Evolutionary conservation across 2,329 filamentous ascomycete genomes (phyloP).

Genomic region (Ophiostoma pallidulum): DNA sequence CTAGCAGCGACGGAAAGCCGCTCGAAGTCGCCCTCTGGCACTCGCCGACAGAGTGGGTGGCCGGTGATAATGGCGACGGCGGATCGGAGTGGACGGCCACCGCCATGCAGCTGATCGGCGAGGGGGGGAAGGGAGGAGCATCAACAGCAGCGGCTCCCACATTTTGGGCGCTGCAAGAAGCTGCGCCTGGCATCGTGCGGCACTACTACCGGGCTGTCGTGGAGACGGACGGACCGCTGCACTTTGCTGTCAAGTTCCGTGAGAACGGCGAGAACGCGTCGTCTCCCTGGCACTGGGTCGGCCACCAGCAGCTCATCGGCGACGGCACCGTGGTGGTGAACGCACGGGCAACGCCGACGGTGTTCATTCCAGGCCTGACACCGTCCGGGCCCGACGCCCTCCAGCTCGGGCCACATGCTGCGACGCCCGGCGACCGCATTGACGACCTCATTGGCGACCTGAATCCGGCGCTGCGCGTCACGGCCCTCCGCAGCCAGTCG

Average conservation of each 20-base stretch:
- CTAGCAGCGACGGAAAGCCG: constrained; percentile 58
- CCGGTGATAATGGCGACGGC: constrained; percentile 34
- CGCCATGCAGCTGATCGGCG: constrained; percentile 22
- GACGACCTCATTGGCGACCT: constrained; percentile 47
- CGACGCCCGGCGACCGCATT: constrained; percentile 31
- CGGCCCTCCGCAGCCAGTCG: constrained; percentile 52
- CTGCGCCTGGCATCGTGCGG: constrained; percentile 25
- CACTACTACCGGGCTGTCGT: constrained; percentile 48
- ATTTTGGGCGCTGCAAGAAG: constrained; percentile 34
- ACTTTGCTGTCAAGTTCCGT: constrained; percentile 66
- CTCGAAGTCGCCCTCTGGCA: constrained; percentile 73
- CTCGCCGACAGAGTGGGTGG: constrained; percentile 27
- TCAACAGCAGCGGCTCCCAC: constrained; percentile 7
- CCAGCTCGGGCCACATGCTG: too few relatives aligned
- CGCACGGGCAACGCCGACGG: constrained; percentile 20
- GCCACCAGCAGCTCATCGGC: constrained; percentile 50
- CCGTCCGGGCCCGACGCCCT: too few relatives aligned
- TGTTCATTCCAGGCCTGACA: constrained; percentile 11
- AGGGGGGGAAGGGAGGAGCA: constrained; percentile 7
- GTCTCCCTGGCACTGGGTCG: constrained; percentile 64
- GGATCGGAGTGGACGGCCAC: constrained; percentile 40
- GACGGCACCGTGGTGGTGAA: constrained; percentile 56
- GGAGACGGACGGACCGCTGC: constrained; percentile 29
- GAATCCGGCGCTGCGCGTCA: constrained; percentile 45
- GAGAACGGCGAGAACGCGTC: constrained; percentile 48